Percentiles rank a stretch among this genome's conserved stretches.
phyloP scores from a whole-genome alignment of 2,329 filamentous ascomycete genomes.

The Paradendryphiella salina region DNA sequence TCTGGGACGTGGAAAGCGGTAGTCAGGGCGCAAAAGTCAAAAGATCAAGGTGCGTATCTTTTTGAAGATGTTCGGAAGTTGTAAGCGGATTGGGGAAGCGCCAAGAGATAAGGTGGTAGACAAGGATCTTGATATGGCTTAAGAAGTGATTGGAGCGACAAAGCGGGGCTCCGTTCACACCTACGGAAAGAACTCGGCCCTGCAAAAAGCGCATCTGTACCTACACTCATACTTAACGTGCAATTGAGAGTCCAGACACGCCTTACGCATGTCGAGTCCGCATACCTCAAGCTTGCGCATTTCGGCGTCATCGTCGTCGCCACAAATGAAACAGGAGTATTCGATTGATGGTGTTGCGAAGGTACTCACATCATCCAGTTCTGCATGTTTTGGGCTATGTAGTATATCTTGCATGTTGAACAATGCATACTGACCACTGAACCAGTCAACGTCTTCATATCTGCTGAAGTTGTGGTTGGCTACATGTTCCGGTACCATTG shows the following conservation, averaged over 20 bases:
- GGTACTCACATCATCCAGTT: background rate
- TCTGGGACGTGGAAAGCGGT: too few relatives aligned
- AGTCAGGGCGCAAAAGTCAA: too few relatives aligned
- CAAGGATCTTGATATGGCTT: slow-evolving; percentile 7
- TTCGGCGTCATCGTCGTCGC: background rate
- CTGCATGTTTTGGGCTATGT: background rate
- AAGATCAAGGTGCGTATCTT: too few relatives aligned
- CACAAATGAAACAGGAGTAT: slow-evolving; percentile 1
- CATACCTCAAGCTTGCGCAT: slow-evolving; percentile 5
- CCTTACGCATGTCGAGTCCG: background rate
- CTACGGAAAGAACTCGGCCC: slow-evolving; percentile 4
- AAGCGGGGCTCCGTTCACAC: background rate
- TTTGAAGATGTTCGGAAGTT: too few relatives aligned
- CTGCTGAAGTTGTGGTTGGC: background rate
- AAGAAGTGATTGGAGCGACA: slow-evolving; percentile 1
- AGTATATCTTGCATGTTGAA: background rate
- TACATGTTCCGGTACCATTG: background rate
- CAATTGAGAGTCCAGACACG: slow-evolving; percentile 5
- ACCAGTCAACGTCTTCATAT: background rate
- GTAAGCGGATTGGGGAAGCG: background rate
- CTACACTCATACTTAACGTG: background rate
- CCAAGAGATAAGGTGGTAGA: slow-evolving; percentile 18
- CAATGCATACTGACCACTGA: background rate
- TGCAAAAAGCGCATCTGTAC: slow-evolving; percentile 7
- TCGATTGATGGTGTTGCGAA: background rate